Evolutionary conservation across 805 yeast species (phyloP).

Genomic region (Candida quercuum): DNA sequence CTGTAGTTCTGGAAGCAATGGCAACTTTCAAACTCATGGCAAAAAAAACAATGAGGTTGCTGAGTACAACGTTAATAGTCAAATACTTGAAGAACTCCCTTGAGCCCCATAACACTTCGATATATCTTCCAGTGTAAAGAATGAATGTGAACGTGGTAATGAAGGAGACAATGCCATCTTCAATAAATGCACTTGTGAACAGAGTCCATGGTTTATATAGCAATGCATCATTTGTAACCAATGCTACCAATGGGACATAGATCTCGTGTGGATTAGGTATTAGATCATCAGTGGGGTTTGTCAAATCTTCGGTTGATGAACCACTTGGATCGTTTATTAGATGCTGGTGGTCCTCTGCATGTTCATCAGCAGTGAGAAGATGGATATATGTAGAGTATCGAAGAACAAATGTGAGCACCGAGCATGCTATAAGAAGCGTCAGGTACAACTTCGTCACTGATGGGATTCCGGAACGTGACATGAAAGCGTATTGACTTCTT

Average conservation of each 20-base stretch:
- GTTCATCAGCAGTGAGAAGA: conserved; percentile 18
- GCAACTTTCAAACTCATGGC: conserved; percentile 19
- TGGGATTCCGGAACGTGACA: conserved; percentile 22
- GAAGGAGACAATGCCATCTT: conserved; percentile 36
- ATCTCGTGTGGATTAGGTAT: conserved; percentile 39
- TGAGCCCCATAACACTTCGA: conserved; percentile 53
- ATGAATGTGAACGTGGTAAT: conserved; percentile 32
- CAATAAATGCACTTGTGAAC: conserved; percentile 41
- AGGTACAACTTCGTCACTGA: conserved; percentile 28
- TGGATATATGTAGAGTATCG: conserved; percentile 27
- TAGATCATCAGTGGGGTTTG: not conserved
- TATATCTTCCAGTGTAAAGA: conserved; percentile 46
- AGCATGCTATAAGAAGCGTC: conserved; percentile 16
- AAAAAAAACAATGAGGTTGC: conserved; percentile 31
- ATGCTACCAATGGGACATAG: conserved; percentile 44
- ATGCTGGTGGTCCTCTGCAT: conserved; percentile 19
- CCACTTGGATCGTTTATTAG: conserved; percentile 10
- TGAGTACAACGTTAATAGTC: conserved; percentile 27
- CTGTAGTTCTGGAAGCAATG: not conserved
- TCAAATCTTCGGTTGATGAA: not conserved
- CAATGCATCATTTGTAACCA: conserved; percentile 40
- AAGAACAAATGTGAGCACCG: conserved; percentile 24
- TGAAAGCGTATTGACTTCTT: too few species aligned
- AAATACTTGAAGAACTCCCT: conserved; percentile 39
- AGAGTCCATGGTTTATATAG: conserved; percentile 45